Base-by-base conservation (phyloP, 495 filamentous ascomycete species). In the Aspergillus panamensis region DNA sequence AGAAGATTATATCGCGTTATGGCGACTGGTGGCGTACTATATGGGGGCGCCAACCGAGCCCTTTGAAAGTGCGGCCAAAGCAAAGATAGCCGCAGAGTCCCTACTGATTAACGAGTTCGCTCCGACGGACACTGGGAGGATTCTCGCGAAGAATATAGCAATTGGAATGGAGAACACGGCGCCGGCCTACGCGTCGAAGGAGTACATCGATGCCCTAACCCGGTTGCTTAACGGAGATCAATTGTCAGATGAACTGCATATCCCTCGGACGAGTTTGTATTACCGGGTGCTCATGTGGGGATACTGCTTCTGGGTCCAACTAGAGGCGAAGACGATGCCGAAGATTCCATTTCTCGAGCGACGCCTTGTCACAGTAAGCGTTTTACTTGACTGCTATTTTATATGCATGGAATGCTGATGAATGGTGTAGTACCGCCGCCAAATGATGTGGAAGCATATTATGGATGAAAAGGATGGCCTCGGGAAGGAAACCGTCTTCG, bases 101-200 rank as follows among this genome's bases (percentile, higher is more conserved):
- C 60, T 90, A 1, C 57, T 87, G 0, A 63, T 82, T 8, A 73
- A 83, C 8, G 87, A 91, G 65, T 75, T 91, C 39, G 63, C 79
- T 49, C 89, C 89, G 0, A 82, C 82, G 0, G 68, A 76, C 5
- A 85, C 78, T 19, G 84, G 82, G 1, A 76, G 77, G 44, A 68
- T 84, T 6, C 72, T 92, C 3, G 87, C 87, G 3, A 84, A 85
- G 63, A 92, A 93, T 67, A 87, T 92, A 66, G 85, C 92, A 60
- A 70, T 80, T 7, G 77, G 82, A 13, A 71, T 92, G 0, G 76
- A 85, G 59, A 72, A 73, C 16, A 82, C 81, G 6, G 80, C 88
- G 0, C 89, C 89, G 0, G 71, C 80, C 0, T 87, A 84, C 57
- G 79, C 84, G n/a, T 82, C 82, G 4, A 69, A 70, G 17, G 76